phyloP scores from a whole-genome alignment of 192 early-diverging fungal genomes.

The Funneliformis mosseae region DNA sequence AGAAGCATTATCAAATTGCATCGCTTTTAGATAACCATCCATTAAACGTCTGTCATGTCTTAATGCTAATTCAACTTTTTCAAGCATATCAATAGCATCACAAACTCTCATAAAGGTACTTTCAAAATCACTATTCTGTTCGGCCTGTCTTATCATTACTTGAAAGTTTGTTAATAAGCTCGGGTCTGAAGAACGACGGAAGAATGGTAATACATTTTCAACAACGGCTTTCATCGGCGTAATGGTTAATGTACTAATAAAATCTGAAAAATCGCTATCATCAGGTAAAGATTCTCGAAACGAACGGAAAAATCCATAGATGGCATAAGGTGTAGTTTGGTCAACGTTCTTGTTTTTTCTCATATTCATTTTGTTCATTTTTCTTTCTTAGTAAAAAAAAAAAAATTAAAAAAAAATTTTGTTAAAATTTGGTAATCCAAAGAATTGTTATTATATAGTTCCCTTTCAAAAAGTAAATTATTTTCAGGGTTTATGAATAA shows the following conservation, averaged over 20 bases:
- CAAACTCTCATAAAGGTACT: constrained; percentile 29
- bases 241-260: constrained; percentile 39
- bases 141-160: constrained; percentile 40
- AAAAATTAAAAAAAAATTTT: neutral
- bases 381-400: neutral
- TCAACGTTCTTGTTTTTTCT: neutral
- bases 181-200: constrained; percentile 38
- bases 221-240: constrained; percentile 39
- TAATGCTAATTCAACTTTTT: constrained; percentile 41
- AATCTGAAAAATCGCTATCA: constrained; percentile 46
- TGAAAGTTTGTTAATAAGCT: constrained; percentile 42
- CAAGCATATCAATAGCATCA: constrained; percentile 27
- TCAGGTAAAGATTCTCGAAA: constrained; percentile 43
- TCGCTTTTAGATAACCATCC: constrained; percentile 41
- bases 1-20: constrained; percentile 47
- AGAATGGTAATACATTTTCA: constrained; percentile 44
- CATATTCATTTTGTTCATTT: neutral
- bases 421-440: too few relatives aligned
- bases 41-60: constrained; percentile 38
- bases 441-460: too few relatives aligned
- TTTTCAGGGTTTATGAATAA: too few relatives aligned
- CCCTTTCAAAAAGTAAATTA: too few relatives aligned
- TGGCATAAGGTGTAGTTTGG: constrained; percentile 36
- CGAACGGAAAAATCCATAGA: constrained; percentile 44
- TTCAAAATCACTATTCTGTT: constrained; percentile 28